Evolutionary conservation across 805 yeast species (phyloP).

Genomic region (Grigorovia transvaalensis): DNA sequence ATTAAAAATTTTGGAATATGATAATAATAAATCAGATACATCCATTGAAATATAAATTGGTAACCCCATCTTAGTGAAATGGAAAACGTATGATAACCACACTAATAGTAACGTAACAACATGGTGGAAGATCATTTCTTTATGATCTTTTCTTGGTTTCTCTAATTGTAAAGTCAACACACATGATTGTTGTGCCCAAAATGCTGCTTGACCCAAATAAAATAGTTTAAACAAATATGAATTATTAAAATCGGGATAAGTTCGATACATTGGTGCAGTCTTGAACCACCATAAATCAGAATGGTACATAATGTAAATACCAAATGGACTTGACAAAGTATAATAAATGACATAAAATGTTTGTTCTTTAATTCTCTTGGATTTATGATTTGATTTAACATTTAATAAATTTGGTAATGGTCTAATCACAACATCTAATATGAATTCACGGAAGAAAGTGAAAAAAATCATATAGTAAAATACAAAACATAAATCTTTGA

Average conservation of each 20-base stretch:
- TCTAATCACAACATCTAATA: constrained; percentile 69
- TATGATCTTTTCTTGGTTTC: constrained; percentile 88
- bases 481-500: constrained; percentile 73
- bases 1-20: constrained; percentile 76
- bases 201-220: constrained; percentile 88
- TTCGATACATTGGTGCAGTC: constrained; percentile 67
- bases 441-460: constrained; percentile 83
- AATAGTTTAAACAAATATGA: constrained; percentile 63
- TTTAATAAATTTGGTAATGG: constrained; percentile 55
- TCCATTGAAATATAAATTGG: constrained; percentile 93
- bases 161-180: constrained; percentile 77
- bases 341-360: constrained; percentile 75
- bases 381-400: constrained; percentile 39
- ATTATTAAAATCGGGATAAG: constrained; percentile 76
- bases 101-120: constrained; percentile 82
- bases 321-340: constrained; percentile 75
- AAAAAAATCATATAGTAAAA: constrained; percentile 74
- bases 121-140: constrained; percentile 88
- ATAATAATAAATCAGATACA: constrained; percentile 79
- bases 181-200: constrained; percentile 94
- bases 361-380: constrained; percentile 86
- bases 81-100: constrained; percentile 82
- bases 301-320: constrained; percentile 76
- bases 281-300: constrained; percentile 85
- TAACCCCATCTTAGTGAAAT: constrained; percentile 93